Evolutionary conservation across 2,329 filamentous ascomycete genomes (phyloP).

Genomic region (Thermothelomyces thermophilus): DNA sequence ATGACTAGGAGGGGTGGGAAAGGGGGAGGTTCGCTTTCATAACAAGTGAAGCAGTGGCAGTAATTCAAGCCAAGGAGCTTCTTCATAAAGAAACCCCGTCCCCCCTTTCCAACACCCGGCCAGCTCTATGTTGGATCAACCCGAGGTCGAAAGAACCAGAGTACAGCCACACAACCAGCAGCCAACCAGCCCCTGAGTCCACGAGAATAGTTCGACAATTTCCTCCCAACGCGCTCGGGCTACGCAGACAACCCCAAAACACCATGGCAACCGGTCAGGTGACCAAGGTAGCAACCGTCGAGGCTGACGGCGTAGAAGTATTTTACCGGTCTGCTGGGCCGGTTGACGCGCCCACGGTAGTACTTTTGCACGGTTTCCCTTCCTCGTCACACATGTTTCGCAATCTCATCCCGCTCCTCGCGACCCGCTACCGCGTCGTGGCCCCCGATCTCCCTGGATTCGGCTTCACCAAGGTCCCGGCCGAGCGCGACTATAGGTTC

Average conservation of each 20-base stretch:
- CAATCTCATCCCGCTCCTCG: slow-evolving; percentile 38
- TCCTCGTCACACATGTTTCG: slow-evolving; percentile 39
- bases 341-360: slow-evolving; percentile 30
- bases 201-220: no score
- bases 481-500: slow-evolving; percentile 39
- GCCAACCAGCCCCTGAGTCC: no score
- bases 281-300: slow-evolving; percentile 20
- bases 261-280: neutral
- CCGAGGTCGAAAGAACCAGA: no score
- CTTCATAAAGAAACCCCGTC: no score
- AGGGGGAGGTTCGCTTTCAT: no score
- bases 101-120: no score
- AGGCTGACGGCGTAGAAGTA: slow-evolving; percentile 32
- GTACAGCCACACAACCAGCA: no score
- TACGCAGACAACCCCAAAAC: neutral
- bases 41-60: no score
- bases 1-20: no score
- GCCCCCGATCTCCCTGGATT: slow-evolving; percentile 56
- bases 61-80: no score
- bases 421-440: slow-evolving; percentile 36
- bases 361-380: slow-evolving; percentile 42
- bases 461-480: slow-evolving; percentile 47
- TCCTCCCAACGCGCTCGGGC: neutral
- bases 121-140: no score
- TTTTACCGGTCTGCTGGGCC: slow-evolving; percentile 36